Percentiles rank a stretch among this genome's conserved stretches.
phyloP scores from a whole-genome alignment of 176 grass and related monocot genomes.

The Aechmea fasciata region DNA sequence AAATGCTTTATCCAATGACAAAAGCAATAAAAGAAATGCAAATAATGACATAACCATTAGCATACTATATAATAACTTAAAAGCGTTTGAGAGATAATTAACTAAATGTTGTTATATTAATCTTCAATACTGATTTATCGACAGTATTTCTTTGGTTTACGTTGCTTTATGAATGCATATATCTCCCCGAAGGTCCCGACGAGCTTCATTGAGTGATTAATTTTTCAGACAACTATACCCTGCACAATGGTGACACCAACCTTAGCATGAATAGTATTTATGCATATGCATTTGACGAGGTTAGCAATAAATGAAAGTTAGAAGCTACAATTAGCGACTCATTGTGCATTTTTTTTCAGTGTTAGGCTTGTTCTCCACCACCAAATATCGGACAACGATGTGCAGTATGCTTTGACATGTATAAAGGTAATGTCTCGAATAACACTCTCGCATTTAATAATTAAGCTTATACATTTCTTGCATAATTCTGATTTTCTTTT shows the following conservation, averaged over 20 bases:
- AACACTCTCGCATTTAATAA: background rate
- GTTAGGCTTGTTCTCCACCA: slow-evolving; percentile 81
- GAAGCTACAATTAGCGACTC: background rate
- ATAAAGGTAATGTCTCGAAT: slow-evolving; percentile 37
- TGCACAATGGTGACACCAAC: background rate
- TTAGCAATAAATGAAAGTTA: background rate
- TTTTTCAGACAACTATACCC: no score
- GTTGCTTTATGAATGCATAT: no score
- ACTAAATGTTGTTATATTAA: no score
- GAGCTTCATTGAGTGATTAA: no score
- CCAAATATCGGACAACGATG: slow-evolving; percentile 84
- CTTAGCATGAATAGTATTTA: background rate
- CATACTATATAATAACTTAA: background rate
- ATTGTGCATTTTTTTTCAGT: slow-evolving; percentile 28
- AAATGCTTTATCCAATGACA: no score
- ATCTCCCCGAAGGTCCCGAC: no score
- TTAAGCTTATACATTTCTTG: background rate
- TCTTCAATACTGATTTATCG: no score
- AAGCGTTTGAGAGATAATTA: no score
- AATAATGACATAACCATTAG: background rate
- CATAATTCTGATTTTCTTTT: background rate
- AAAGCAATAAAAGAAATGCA: background rate
- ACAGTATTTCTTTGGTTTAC: no score
- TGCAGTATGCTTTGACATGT: slow-evolving; percentile 58
- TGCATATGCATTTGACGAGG: background rate